Evolutionary conservation across 176 grass and related monocot genomes (phyloP), one percentile per base, ranked within the genome.

Genomic region (Tillandsia fasciculata): DNA sequence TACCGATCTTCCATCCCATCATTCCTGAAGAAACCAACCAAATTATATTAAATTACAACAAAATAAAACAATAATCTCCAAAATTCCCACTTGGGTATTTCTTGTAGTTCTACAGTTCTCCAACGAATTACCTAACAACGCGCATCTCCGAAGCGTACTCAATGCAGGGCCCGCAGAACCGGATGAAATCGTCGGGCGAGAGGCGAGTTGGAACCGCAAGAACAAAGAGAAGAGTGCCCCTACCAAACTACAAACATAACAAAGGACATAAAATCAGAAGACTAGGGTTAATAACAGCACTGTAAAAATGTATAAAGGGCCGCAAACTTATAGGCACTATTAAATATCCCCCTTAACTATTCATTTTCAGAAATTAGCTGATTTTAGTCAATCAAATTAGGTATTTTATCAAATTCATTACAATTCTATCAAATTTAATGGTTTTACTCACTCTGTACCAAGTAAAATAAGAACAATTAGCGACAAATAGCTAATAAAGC

Each of bases 1-100:
- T 92, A 97, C 53, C 93, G 76, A 67, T 97, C 93, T 72, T 97
- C 93, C 51, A 87, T 81, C 20, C 81, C 84, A 64, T 92, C 89
- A 23, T 92, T 69, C 65, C 75, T 77, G 75, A 27, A 67, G 33
- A 76, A 23, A 9, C 0, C 52, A 27, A 12, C 14, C 42, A 9
- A 42, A 76, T 4, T 52, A 42, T 12, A 12, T 51, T 14, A 20
- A 27, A 64, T 15, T 49, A 24, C 53, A 9, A 71, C 8, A 12
- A 69, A 53, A 20, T 49, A 9, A 50, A 49, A 10, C 42, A 48
- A 48, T 20, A 52, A 12, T 14, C 33, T 8, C 33, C 4, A 42
- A 42, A 42, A 61, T 61, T 61, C 17, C 56, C 56, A 61, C 15
- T 61, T 23, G n/a, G 8, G 3, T 61, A 61, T 61, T 61, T 23